These are phyloP conservation scores for Plasmodium yoelii DNA, from an alignment of 169 alveolate species.

Conservation along the genomic window DNA sequence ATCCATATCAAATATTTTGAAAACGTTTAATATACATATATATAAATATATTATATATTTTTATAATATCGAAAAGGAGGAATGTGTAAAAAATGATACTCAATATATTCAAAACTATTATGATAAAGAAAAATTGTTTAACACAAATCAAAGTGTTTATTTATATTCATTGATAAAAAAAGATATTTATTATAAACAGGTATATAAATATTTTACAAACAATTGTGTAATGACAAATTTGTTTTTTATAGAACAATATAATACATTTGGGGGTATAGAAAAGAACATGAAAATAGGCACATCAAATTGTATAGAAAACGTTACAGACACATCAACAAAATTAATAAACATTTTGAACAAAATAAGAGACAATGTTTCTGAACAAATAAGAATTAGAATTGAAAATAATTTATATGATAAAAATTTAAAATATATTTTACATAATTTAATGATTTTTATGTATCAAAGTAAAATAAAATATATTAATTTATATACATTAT, in stretches of 20 bases:
- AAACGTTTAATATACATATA: not conserved
- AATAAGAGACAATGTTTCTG: slow-evolving; percentile 12
- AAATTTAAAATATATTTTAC: slow-evolving; percentile 25
- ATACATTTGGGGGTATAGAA: too few species aligned
- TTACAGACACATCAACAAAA: not conserved
- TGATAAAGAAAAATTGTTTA: not conserved
- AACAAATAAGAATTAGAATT: slow-evolving; percentile 24
- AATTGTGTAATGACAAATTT: not conserved
- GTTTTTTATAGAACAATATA: not conserved
- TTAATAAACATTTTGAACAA: slow-evolving; percentile 9
- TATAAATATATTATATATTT: slow-evolving; percentile 20
- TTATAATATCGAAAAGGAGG: not conserved
- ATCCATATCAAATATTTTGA: slow-evolving; percentile 21
- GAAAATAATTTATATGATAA: slow-evolving; percentile 27
- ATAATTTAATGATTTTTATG: slow-evolving; percentile 29
- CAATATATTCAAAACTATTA: not conserved
- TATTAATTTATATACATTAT: slow-evolving; percentile 22
- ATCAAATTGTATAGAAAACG: too few species aligned
- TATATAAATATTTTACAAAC: not conserved
- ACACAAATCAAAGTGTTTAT: not conserved
- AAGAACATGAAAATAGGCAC: too few species aligned
- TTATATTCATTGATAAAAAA: too few species aligned
- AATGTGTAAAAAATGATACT: not conserved
- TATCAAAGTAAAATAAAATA: slow-evolving; percentile 11
- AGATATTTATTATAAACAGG: not conserved